These are phyloP conservation scores for Anthracocystis walkeri DNA, from an alignment of 1,284 basidiomycete species.

Conservation along the genomic window DNA sequence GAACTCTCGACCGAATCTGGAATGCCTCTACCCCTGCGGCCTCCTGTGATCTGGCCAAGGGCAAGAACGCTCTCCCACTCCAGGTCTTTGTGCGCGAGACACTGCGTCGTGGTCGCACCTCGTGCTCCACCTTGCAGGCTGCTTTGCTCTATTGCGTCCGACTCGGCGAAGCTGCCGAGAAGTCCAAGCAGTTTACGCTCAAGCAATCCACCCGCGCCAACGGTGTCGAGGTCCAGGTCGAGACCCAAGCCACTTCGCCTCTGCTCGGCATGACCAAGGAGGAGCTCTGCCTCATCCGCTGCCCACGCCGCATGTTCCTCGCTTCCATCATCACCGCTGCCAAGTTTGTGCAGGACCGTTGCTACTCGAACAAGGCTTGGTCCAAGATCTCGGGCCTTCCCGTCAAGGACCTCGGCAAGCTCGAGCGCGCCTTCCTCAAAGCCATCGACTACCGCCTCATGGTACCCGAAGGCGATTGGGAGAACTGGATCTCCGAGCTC, in stretches of 20 bases:
- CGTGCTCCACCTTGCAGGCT: constrained; percentile 66
- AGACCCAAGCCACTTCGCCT: constrained; percentile 31
- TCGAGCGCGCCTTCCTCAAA: constrained; percentile 71
- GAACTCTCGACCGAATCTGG: constrained; percentile 55
- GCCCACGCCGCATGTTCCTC: constrained; percentile 86
- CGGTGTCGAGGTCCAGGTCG: constrained; percentile 18
- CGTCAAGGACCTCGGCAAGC: constrained; percentile 70
- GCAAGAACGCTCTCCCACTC: constrained; percentile 58
- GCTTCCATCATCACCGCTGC: constrained; percentile 87
- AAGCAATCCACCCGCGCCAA: constrained; percentile 25
- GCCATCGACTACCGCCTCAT: constrained; percentile 70
- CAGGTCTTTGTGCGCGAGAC: constrained; percentile 66
- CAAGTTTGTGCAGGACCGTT: constrained; percentile 92
- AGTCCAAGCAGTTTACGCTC: constrained; percentile 22
- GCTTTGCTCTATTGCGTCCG: constrained; percentile 65
- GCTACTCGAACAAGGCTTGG: constrained; percentile 90
- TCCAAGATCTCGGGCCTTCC: constrained; percentile 75
- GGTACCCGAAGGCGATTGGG: constrained; percentile 63
- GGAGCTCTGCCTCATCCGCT: constrained; percentile 68
- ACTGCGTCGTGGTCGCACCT: constrained; percentile 63
- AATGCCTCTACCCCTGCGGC: constrained; percentile 33
- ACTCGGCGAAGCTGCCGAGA: constrained; percentile 43
- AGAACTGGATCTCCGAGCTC: constrained; percentile 60
- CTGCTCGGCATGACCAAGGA: constrained; percentile 42
- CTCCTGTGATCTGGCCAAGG: constrained; percentile 42